Percentiles rank a stretch among this genome's conserved stretches.
Conservation (phyloP, 805 yeast genomes). For the Kluyveromyces siamensis region DNA sequence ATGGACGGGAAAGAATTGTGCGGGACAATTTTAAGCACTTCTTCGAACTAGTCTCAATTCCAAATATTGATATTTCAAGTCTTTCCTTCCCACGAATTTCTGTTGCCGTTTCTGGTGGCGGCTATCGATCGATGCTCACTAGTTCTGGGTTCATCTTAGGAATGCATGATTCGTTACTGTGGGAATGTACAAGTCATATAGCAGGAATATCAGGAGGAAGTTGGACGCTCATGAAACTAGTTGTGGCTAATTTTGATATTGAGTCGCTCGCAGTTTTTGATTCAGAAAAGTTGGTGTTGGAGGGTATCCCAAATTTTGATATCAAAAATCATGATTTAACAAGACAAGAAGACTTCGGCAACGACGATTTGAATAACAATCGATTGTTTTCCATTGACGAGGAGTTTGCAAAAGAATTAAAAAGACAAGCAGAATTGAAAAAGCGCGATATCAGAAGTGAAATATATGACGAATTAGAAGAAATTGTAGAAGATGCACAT, state of each 20-base stretch:
- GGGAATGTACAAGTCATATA: constrained; percentile 47
- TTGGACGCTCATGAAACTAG: constrained; percentile 51
- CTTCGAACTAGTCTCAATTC: constrained; percentile 26
- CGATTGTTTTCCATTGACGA: not conserved
- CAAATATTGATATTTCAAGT: constrained; percentile 25
- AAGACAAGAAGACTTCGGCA: constrained; percentile 2
- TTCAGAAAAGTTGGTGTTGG: constrained; percentile 38
- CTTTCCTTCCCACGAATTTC: constrained; percentile 14
- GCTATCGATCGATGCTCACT: constrained; percentile 29
- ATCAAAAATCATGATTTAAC: constrained; percentile 19
- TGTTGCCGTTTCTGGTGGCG: constrained; percentile 32
- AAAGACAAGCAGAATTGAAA: not conserved
- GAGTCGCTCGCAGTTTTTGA: constrained; percentile 33
- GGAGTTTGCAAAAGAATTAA: not conserved
- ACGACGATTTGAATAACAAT: not conserved
- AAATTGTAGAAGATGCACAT: not conserved
- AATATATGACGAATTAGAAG: not conserved
- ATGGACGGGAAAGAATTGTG: constrained; percentile 25
- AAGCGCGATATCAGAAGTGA: not conserved
- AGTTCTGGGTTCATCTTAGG: constrained; percentile 26
- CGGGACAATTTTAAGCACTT: constrained; percentile 24
- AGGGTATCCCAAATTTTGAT: constrained; percentile 51
- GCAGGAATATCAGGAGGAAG: constrained; percentile 68
- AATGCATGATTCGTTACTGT: constrained; percentile 32
- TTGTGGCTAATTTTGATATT: constrained; percentile 32